Percentiles rank a stretch among this genome's conserved stretches.
Conservation (phyloP, 2,329 filamentous ascomycete species). For the Colletotrichum cereale region DNA sequence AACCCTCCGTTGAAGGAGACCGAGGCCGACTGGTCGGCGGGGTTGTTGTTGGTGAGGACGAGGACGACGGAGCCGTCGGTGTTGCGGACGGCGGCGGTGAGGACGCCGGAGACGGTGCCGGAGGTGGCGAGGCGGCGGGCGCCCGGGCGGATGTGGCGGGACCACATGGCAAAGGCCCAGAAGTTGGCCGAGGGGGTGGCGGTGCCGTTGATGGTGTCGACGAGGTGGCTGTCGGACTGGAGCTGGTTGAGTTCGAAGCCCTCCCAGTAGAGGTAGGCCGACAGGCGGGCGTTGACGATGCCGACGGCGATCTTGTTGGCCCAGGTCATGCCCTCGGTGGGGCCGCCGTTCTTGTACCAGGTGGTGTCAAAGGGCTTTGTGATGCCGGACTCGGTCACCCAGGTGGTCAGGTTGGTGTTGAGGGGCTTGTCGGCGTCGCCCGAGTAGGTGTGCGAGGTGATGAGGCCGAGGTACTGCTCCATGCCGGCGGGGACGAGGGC, state of each 20-base stretch:
- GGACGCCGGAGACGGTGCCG: slow-evolving; percentile 46
- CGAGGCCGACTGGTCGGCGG: slow-evolving; percentile 45
- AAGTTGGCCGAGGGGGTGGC: slow-evolving; percentile 50
- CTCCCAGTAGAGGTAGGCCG: slow-evolving; percentile 69
- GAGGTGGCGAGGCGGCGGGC: slow-evolving; percentile 49
- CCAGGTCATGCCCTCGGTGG: slow-evolving; percentile 67
- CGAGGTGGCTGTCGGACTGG: slow-evolving; percentile 46
- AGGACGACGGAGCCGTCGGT: slow-evolving; percentile 53
- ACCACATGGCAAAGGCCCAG: slow-evolving; percentile 58
- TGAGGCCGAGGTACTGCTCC: slow-evolving; percentile 49
- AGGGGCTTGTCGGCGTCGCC: slow-evolving; percentile 55
- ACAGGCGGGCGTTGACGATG: slow-evolving; percentile 61
- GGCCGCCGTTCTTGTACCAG: slow-evolving; percentile 61
- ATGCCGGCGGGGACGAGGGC: slow-evolving; percentile 50
- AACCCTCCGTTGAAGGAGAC: slow-evolving; percentile 47
- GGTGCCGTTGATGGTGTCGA: slow-evolving; percentile 46
- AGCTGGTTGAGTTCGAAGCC: slow-evolving; percentile 52
- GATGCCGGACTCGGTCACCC: slow-evolving; percentile 66
- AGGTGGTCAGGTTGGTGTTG: slow-evolving; percentile 57
- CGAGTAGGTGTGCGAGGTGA: slow-evolving; percentile 58
- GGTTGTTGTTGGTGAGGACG: slow-evolving; percentile 51
- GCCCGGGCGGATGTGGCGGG: slow-evolving; percentile 53
- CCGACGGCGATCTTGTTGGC: slow-evolving; percentile 65
- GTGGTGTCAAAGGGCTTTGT: slow-evolving; percentile 57
- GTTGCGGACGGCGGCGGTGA: slow-evolving; percentile 53